Evolutionary conservation across 2,329 filamentous ascomycete genomes (phyloP).

Genomic region (Chaetothyriales sp.): DNA sequence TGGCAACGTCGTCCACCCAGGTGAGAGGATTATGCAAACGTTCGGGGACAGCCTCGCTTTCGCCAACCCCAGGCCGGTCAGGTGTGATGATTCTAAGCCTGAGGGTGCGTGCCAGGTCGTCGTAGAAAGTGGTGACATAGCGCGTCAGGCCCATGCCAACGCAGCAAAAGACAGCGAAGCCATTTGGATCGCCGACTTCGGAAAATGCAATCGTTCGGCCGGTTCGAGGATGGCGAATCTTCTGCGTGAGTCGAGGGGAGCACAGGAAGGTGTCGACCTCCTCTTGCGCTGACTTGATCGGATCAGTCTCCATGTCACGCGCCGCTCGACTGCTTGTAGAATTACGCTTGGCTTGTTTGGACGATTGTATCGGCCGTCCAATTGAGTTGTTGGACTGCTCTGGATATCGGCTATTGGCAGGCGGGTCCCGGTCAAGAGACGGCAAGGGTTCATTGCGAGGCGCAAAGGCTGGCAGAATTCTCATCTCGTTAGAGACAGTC

Average conservation of each 20-base stretch:
- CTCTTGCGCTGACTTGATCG: slow-evolving; percentile 74
- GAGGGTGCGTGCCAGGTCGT: slow-evolving; percentile 78
- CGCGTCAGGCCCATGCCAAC: slow-evolving; percentile 95
- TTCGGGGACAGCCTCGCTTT: slow-evolving; percentile 72
- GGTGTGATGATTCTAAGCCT: slow-evolving; percentile 84
- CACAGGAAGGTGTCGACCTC: slow-evolving; percentile 74
- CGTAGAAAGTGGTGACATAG: slow-evolving; percentile 93
- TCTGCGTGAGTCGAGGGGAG: slow-evolving; percentile 73
- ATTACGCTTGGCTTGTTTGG: slow-evolving; percentile 49
- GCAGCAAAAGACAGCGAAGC: slow-evolving; percentile 86
- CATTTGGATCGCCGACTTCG: slow-evolving; percentile 83
- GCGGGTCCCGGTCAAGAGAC: neutral
- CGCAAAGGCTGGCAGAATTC: slow-evolving; percentile 10
- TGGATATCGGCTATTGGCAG: slow-evolving; percentile 6
- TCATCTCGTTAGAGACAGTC: slow-evolving; percentile 1
- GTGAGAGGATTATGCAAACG: slow-evolving; percentile 71
- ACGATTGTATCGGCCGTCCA: slow-evolving; percentile 32
- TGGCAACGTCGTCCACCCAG: slow-evolving; percentile 88
- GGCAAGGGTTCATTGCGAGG: neutral
- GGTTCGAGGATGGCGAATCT: slow-evolving; percentile 69
- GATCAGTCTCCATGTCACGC: slow-evolving; percentile 26
- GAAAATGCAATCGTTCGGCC: slow-evolving; percentile 87
- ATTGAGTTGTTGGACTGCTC: slow-evolving; percentile 23
- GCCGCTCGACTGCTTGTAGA: slow-evolving; percentile 3
- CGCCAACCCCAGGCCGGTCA: slow-evolving; percentile 84